Conservation (phyloP, 1,139 yeast genomes). For the Nakaseomyces sp. region DNA sequence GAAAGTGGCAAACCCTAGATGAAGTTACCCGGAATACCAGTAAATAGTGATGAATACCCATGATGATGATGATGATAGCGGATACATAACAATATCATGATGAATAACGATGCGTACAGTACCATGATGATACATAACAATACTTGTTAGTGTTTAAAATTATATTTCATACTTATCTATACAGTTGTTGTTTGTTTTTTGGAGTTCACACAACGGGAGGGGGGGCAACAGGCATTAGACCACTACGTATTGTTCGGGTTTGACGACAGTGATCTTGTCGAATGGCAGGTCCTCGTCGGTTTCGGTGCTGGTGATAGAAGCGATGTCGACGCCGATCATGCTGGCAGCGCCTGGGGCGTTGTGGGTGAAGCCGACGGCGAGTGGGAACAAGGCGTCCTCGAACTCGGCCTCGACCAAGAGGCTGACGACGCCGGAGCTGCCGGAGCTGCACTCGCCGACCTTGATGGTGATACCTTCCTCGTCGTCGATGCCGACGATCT, state of each 20-base stretch:
- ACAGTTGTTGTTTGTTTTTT: no score
- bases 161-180: no score
- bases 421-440: slow-evolving; percentile 67
- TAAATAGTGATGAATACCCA: no score
- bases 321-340: slow-evolving; percentile 5
- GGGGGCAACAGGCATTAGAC: no score
- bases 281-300: slow-evolving; percentile 6
- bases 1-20: no score
- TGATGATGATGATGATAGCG: no score
- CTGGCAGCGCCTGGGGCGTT: slow-evolving; percentile 4
- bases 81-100: no score
- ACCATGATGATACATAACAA: no score
- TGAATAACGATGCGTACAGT: no score
- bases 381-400: slow-evolving; percentile 87
- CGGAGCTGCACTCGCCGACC: slow-evolving; percentile 39
- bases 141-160: no score
- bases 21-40: no score
- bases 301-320: slow-evolving; percentile 2
- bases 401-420: slow-evolving; percentile 63
- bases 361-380: slow-evolving; percentile 25
- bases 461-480: slow-evolving; percentile 51
- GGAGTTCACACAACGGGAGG: no score
- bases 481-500: slow-evolving; percentile 43
- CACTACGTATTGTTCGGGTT: slow-evolving; percentile 7
- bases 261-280: slow-evolving; percentile 5